phyloP scores from a whole-genome alignment of 495 filamentous ascomycete genomes.

The Aspergillus taichungensis region DNA sequence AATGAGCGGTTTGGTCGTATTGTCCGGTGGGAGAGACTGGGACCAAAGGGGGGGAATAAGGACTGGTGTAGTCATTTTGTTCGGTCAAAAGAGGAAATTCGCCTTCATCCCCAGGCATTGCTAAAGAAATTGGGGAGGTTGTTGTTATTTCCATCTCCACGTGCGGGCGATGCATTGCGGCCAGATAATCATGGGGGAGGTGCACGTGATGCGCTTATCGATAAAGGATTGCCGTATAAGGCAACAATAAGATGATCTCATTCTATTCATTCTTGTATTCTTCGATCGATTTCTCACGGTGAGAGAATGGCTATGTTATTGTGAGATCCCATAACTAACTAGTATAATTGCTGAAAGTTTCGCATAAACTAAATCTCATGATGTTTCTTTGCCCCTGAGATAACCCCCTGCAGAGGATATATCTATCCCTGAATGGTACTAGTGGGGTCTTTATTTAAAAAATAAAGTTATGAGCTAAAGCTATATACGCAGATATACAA shows the following conservation, averaged over 20 bases:
- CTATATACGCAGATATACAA: no score
- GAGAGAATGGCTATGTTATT: no score
- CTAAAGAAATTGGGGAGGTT: conserved; percentile 12
- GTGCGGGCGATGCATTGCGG: conserved; percentile 8
- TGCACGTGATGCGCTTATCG: conserved; percentile 16
- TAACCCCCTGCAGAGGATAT: no score
- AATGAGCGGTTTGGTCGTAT: conserved; percentile 18
- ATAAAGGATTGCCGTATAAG: conserved; percentile 6
- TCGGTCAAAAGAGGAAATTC: conserved; percentile 22
- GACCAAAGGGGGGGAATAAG: conserved; percentile 24
- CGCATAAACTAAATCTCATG: no score
- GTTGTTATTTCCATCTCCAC: not conserved
- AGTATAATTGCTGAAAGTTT: no score
- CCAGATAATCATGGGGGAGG: conserved; percentile 8
- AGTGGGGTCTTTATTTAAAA: no score
- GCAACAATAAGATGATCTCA: not conserved
- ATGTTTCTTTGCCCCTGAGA: no score
- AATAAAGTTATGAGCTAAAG: no score
- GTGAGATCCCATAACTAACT: no score
- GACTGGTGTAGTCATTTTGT: conserved; percentile 16
- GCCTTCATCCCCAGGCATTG: conserved; percentile 38
- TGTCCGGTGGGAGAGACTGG: conserved; percentile 16
- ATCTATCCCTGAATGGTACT: no score
- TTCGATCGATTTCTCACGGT: no score
- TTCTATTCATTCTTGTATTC: not conserved